Conservation (phyloP, 345 rosid species). For the Adansonia digitata region DNA sequence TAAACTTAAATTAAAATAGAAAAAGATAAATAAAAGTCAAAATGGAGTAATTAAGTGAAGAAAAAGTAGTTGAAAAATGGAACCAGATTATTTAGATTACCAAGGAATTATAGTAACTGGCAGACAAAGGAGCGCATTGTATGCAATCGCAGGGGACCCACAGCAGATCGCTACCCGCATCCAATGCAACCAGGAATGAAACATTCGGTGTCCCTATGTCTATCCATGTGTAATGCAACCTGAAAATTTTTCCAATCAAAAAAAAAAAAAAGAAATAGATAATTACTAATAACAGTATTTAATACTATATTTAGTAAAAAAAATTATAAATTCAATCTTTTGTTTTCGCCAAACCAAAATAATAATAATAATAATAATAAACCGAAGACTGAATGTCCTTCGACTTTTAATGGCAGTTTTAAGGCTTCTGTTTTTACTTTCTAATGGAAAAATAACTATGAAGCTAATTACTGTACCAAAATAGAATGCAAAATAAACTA, state of each 20-base stretch:
- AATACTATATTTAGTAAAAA: neutral
- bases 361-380: neutral
- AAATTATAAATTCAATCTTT: neutral
- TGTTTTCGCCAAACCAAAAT: too few species aligned
- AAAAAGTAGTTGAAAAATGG: neutral
- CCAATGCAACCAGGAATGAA: slow-evolving; percentile 79
- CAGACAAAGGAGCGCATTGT: slow-evolving; percentile 67
- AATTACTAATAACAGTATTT: neutral
- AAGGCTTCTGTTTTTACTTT: neutral
- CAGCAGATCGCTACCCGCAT: slow-evolving; percentile 70
- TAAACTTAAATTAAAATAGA: neutral
- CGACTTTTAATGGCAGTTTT: neutral
- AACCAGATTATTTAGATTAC: slow-evolving; percentile 28
- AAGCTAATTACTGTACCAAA: neutral
- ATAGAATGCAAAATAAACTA: neutral
- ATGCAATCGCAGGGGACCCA: slow-evolving; percentile 86
- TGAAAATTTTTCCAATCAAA: slow-evolving; percentile 8
- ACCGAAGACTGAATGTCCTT: neutral
- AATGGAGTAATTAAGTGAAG: neutral
- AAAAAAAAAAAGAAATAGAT: neutral
- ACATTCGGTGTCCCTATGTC: slow-evolving; percentile 73
- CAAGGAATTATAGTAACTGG: slow-evolving; percentile 52
- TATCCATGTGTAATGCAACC: slow-evolving; percentile 82
- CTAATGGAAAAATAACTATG: neutral
- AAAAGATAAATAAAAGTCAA: neutral